phyloP scores from a whole-genome alignment of 306 rosid genomes.

The Nissolia schottii region DNA sequence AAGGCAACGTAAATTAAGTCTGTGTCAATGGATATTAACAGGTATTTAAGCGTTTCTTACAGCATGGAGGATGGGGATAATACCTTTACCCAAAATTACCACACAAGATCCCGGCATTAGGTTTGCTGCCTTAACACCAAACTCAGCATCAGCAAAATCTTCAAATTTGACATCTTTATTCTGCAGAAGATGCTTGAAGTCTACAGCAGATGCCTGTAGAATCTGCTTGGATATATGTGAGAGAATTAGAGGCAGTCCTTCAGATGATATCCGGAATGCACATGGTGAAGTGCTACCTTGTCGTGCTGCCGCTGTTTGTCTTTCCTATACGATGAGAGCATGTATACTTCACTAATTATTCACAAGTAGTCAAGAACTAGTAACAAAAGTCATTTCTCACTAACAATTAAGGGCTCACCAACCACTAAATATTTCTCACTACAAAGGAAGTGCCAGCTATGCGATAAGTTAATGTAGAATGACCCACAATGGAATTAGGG shows the following conservation, averaged over 20 bases:
- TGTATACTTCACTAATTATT: slow-evolving; percentile 15
- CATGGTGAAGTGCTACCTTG: slow-evolving; percentile 80
- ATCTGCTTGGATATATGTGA: slow-evolving; percentile 82
- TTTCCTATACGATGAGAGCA: slow-evolving; percentile 50
- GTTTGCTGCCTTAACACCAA: slow-evolving; percentile 61
- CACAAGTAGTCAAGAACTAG: background rate
- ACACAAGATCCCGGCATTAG: slow-evolving; percentile 88
- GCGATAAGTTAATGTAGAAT: background rate
- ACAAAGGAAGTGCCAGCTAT: background rate
- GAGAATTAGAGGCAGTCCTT: slow-evolving; percentile 88
- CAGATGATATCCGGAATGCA: slow-evolving; percentile 84
- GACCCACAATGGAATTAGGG: background rate
- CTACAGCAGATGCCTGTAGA: slow-evolving; percentile 57
- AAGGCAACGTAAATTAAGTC: background rate
- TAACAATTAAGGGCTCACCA: background rate
- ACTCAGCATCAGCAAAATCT: slow-evolving; percentile 74
- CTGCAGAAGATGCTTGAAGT: slow-evolving; percentile 80
- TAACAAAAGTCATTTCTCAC: background rate
- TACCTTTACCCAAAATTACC: slow-evolving; percentile 66
- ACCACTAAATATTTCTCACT: background rate
- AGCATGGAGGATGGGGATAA: slow-evolving; percentile 5
- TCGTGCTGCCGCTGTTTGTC: slow-evolving; percentile 86
- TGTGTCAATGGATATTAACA: background rate
- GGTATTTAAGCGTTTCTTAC: background rate
- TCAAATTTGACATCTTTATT: slow-evolving; percentile 68